Evolutionary conservation across 495 filamentous ascomycete genomes (phyloP).

Genomic region (Xylaria castorea): DNA sequence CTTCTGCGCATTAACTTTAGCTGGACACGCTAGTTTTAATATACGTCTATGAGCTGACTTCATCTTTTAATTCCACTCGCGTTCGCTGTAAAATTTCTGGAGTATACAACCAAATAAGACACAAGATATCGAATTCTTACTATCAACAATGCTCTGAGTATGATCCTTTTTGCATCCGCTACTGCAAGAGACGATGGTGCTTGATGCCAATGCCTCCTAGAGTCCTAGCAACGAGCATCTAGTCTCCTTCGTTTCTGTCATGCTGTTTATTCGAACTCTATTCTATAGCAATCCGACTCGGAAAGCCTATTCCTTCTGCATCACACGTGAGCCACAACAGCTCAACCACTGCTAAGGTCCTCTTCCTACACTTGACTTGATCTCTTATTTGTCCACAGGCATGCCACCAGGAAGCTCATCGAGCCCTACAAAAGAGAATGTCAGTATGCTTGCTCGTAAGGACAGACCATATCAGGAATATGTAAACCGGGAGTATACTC

Average conservation of each 20-base stretch:
- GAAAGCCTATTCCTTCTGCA: not conserved
- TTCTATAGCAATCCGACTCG: not conserved
- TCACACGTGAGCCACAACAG: not conserved
- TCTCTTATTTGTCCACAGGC: slow-evolving; percentile 37
- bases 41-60: not conserved
- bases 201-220: not conserved
- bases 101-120: not conserved
- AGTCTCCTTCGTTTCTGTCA: not conserved
- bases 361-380: not conserved
- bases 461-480: not conserved
- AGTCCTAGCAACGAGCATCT: not conserved
- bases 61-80: not conserved
- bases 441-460: not conserved
- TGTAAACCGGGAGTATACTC: slow-evolving; percentile 19
- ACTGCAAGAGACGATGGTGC: not conserved
- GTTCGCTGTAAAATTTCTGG: not conserved
- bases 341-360: not conserved
- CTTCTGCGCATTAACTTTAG: not conserved
- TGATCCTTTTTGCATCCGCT: not conserved
- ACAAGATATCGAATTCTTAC: not conserved
- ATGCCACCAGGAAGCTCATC: slow-evolving; percentile 39
- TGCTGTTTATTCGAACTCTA: not conserved
- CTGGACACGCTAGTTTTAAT: not conserved
- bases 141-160: not conserved
- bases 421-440: slow-evolving; percentile 30